phyloP scores from a whole-genome alignment of 345 rosid species.

The Balakata baccata region DNA sequence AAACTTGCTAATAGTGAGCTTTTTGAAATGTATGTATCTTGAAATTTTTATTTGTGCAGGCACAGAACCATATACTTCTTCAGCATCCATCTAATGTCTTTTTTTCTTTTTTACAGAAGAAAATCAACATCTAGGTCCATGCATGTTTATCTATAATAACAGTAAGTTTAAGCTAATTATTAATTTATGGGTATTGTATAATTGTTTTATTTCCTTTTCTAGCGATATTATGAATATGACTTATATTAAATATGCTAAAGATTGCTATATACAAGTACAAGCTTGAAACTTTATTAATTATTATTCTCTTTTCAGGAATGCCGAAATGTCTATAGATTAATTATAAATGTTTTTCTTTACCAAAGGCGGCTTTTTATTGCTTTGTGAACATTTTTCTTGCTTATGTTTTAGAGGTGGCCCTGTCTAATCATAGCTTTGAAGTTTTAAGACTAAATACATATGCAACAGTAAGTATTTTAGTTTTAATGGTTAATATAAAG shows the following conservation, averaged over 20 bases:
- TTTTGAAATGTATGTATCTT: no score
- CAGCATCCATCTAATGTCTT: background rate
- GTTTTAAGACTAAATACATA: no score
- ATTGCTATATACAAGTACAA: background rate
- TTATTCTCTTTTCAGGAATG: background rate
- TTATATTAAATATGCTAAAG: background rate
- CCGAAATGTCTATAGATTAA: no score
- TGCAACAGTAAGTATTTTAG: no score
- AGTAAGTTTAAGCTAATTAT: conserved; percentile 30
- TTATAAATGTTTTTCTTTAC: no score
- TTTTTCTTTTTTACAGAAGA: background rate
- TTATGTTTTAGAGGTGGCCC: no score
- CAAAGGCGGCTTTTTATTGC: no score
- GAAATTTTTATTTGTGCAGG: background rate
- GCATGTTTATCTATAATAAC: conserved; percentile 4
- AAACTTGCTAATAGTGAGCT: background rate
- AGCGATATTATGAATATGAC: background rate
- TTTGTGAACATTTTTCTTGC: no score
- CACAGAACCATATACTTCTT: background rate
- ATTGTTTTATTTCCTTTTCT: background rate
- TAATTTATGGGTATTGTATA: background rate
- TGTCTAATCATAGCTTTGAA: conserved; percentile 20
- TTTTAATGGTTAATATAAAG: no score
- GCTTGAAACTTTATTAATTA: no score
- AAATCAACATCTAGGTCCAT: conserved; percentile 12